Conservation (phyloP, 345 rosid genomes). For the Eucalyptus tenuipes region DNA sequence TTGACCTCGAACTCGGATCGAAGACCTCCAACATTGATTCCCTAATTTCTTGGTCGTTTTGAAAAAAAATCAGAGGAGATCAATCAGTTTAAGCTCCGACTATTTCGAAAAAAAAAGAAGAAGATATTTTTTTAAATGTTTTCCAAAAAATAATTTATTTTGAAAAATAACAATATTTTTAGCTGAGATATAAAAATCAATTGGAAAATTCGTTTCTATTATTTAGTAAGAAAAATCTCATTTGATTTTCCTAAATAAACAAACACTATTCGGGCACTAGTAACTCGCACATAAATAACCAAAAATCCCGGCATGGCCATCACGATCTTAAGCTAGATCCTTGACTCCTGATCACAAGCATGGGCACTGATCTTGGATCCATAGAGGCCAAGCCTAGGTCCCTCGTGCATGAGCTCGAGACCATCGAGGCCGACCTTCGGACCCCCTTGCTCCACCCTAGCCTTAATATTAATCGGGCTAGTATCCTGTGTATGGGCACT, state of each 20-base stretch:
- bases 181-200: too few species aligned
- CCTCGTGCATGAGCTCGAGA: accelerated
- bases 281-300: not conserved
- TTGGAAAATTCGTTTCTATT: too few species aligned
- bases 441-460: accelerated
- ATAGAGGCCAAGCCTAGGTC: too few species aligned
- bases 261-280: not conserved
- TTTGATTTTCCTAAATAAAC: too few species aligned
- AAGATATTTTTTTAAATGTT: too few species aligned
- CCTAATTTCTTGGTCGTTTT: not conserved
- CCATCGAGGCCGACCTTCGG: accelerated
- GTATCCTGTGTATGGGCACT: too few species aligned
- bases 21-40: not conserved
- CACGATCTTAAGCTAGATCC: not conserved
- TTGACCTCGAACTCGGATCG: not conserved
- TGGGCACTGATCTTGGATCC: too few species aligned
- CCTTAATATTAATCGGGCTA: not conserved
- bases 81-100: not conserved
- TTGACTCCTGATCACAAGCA: not conserved
- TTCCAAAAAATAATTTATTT: too few species aligned
- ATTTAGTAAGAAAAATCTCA: not conserved
- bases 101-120: too few species aligned
- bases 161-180: too few species aligned
- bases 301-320: not conserved
- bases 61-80: not conserved